A percentile compares a stretch with the other conserved stretches of the same genome.
These are phyloP conservation scores for Dioszegia aurantiaca DNA, from an alignment of 768 basidiomycete species.

Conservation along the genomic window DNA sequence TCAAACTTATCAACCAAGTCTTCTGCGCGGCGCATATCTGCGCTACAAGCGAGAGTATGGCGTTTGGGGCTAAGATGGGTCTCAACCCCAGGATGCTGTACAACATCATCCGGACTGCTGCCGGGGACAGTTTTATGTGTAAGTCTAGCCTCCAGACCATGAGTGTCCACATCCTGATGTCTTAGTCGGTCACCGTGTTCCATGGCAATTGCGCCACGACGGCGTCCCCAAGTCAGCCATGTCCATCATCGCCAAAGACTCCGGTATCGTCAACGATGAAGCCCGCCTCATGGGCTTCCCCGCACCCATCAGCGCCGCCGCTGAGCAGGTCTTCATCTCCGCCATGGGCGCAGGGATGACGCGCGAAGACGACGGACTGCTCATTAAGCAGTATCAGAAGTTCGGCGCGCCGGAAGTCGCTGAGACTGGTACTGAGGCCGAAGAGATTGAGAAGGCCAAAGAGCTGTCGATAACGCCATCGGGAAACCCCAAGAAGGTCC, in stretches of 20 bases:
- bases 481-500: slow-evolving; percentile 24
- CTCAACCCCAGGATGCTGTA: slow-evolving; percentile 39
- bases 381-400: slow-evolving; percentile 32
- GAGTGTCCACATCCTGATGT: background rate
- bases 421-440: slow-evolving; percentile 28
- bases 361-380: slow-evolving; percentile 35
- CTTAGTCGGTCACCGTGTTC: slow-evolving; percentile 38
- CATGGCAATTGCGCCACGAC: slow-evolving; percentile 37
- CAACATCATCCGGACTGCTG: slow-evolving; percentile 29
- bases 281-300: slow-evolving; percentile 32
- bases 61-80: slow-evolving; percentile 33
- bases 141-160: slow-evolving; percentile 6
- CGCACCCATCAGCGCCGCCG: slow-evolving; percentile 28
- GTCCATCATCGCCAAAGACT: slow-evolving; percentile 46
- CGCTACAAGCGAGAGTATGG: slow-evolving; percentile 36
- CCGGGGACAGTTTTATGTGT: slow-evolving; percentile 47
- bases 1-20: slow-evolving; percentile 49
- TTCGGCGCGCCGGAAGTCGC: slow-evolving; percentile 31
- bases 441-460: slow-evolving; percentile 30
- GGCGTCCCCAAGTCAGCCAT: slow-evolving; percentile 44
- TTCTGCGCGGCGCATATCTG: slow-evolving; percentile 41
- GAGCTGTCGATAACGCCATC: slow-evolving; percentile 24
- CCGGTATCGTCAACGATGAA: slow-evolving; percentile 49
- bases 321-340: slow-evolving; percentile 36
- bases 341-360: slow-evolving; percentile 34